Evolutionary conservation across 345 rosid genomes (phyloP).

Genomic region (Crucihimalaya himalaica): DNA sequence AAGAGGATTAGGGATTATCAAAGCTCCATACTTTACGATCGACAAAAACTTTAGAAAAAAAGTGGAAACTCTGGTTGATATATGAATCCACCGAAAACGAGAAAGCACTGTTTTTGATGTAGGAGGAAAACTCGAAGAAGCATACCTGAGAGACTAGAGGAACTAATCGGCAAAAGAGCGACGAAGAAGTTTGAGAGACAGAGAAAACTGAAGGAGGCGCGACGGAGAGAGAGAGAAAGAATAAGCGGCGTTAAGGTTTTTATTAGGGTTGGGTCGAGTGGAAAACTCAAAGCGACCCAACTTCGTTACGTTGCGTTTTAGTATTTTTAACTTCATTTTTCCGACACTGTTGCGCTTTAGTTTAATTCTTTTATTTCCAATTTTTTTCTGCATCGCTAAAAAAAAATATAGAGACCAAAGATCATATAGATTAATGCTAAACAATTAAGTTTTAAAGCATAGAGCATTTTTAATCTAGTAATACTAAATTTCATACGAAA

Average conservation of each 20-base stretch:
- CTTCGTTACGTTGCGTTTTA: not conserved
- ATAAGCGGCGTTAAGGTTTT: slow-evolving; percentile 11
- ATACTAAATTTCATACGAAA: no score
- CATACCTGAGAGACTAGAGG: slow-evolving; percentile 17
- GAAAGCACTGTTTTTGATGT: not conserved
- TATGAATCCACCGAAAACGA: not conserved
- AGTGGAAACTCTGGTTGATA: not conserved
- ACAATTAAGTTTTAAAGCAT: no score
- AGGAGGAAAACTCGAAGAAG: not conserved
- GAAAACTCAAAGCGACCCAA: not conserved
- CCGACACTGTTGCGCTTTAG: not conserved
- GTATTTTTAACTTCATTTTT: no score
- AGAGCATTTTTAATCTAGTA: no score
- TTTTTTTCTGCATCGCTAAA: not conserved
- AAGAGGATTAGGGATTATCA: slow-evolving; percentile 20
- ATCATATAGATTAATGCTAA: no score
- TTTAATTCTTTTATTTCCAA: not conserved
- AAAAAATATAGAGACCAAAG: no score
- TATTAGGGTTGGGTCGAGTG: slow-evolving; percentile 29
- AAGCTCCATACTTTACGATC: not conserved
- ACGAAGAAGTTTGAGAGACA: slow-evolving; percentile 1
- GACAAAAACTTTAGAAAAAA: not conserved
- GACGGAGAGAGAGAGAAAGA: slow-evolving; percentile 18
- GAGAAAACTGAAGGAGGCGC: slow-evolving; percentile 17
- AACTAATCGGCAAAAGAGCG: not conserved